phyloP scores from a whole-genome alignment of 495 filamentous ascomycete species.

The Talaromyces thailandensis region DNA sequence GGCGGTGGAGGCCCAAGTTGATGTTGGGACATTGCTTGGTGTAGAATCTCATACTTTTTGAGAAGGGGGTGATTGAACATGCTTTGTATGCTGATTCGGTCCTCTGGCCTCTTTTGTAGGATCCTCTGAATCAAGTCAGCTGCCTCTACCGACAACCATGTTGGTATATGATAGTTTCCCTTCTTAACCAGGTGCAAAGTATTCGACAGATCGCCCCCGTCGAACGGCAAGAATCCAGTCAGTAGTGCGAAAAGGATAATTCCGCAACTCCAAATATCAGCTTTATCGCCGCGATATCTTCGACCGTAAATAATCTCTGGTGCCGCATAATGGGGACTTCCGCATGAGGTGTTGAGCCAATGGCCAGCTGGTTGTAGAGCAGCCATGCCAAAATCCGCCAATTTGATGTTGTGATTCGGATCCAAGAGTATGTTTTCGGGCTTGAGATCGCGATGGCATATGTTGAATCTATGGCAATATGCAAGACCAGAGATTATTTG shows the following conservation, averaged over 20 bases:
- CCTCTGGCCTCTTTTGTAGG: constrained; percentile 60
- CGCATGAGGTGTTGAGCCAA: constrained; percentile 78
- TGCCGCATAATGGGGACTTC: constrained; percentile 92
- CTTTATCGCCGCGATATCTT: constrained; percentile 71
- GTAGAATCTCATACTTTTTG: constrained; percentile 64
- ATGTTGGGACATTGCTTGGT: constrained; percentile 37
- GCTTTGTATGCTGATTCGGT: constrained; percentile 64
- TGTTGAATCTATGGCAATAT: constrained; percentile 87
- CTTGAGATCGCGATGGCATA: constrained; percentile 94
- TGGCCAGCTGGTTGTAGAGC: constrained; percentile 73
- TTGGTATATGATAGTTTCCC: constrained; percentile 65
- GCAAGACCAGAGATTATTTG: constrained; percentile 88
- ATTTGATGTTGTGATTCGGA: constrained; percentile 61
- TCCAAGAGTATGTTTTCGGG: constrained; percentile 94
- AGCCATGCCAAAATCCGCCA: constrained; percentile 97
- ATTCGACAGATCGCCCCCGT: constrained; percentile 47
- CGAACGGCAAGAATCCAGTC: constrained; percentile 72
- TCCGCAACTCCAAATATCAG: constrained; percentile 92
- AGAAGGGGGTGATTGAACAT: constrained; percentile 83
- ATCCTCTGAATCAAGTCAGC: constrained; percentile 69
- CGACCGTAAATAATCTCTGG: constrained; percentile 72
- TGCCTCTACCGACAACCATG: constrained; percentile 58
- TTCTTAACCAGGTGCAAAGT: constrained; percentile 60
- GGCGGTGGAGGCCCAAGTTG: constrained; percentile 46
- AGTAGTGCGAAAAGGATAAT: constrained; percentile 83